phyloP scores from a whole-genome alignment of 176 grass and related monocot species.

The Triticum turgidum region DNA sequence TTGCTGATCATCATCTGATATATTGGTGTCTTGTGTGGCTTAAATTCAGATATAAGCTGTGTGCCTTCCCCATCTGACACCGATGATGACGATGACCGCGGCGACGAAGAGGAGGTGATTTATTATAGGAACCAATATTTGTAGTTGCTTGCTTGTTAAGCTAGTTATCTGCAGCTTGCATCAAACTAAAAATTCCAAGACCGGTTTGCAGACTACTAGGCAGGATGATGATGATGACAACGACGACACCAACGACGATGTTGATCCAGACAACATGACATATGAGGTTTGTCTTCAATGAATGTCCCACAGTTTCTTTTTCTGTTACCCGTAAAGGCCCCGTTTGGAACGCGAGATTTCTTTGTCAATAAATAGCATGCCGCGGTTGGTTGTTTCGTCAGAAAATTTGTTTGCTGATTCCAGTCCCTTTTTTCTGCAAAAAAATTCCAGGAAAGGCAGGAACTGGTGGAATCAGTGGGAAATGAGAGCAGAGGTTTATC shows the following conservation, averaged over 20 bases:
- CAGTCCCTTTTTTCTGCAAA: not conserved
- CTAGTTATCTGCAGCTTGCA: not conserved
- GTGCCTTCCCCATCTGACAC: slow-evolving; percentile 56
- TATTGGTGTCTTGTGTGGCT: not conserved
- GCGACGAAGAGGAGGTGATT: slow-evolving; percentile 51
- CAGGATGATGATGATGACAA: slow-evolving; percentile 50
- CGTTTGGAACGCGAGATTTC: not conserved
- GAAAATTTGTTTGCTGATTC: not conserved
- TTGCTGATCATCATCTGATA: not conserved
- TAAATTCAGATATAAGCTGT: slow-evolving; percentile 46
- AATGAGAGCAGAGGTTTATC: slow-evolving; percentile 68
- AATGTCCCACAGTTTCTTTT: not conserved
- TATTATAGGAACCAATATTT: not conserved
- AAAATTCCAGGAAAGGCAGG: slow-evolving; percentile 54
- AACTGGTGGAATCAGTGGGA: slow-evolving; percentile 65
- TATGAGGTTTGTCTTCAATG: slow-evolving; percentile 51
- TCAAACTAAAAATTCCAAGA: slow-evolving; percentile 8
- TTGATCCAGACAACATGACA: slow-evolving; percentile 79
- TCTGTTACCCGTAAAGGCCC: not conserved
- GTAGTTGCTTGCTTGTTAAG: not conserved
- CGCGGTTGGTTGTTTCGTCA: not conserved
- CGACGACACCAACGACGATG: not conserved
- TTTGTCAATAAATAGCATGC: not conserved
- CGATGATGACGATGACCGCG: slow-evolving; percentile 23
- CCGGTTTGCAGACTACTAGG: slow-evolving; percentile 35